Percentiles rank a stretch among this genome's conserved stretches.
Evolutionary conservation across 495 filamentous ascomycete genomes (phyloP).

Genomic region (Neurospora sp.): DNA sequence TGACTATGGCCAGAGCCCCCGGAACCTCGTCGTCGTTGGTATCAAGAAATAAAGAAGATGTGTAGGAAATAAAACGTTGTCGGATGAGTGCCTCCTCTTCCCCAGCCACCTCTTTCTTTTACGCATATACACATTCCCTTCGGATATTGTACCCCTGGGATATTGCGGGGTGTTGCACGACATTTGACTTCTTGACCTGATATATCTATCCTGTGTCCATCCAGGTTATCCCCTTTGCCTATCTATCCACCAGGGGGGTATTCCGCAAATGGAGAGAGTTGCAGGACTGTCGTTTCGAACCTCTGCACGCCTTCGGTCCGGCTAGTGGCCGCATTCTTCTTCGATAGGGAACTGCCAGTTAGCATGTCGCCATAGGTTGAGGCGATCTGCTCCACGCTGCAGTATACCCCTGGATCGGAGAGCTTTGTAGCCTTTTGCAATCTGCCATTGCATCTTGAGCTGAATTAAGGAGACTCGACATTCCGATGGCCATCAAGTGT

Average conservation of each 20-base stretch:
- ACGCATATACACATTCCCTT: background rate
- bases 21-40: constrained; percentile 84
- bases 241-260: background rate
- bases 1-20: constrained; percentile 76
- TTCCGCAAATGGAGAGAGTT: background rate
- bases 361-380: background rate
- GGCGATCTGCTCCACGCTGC: background rate
- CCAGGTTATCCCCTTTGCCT: background rate
- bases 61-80: background rate
- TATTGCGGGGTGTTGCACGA: background rate
- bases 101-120: background rate
- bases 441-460: background rate
- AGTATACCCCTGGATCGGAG: background rate
- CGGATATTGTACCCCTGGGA: background rate
- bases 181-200: background rate
- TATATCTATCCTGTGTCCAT: background rate
- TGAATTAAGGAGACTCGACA: background rate
- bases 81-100: background rate
- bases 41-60: constrained; percentile 52
- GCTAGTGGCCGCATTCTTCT: background rate
- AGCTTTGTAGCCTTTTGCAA: background rate
- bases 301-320: background rate
- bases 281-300: background rate
- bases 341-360: background rate
- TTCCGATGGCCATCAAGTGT: background rate